Conservation (phyloP, 805 yeast genomes). For the Clavispora fructus region DNA sequence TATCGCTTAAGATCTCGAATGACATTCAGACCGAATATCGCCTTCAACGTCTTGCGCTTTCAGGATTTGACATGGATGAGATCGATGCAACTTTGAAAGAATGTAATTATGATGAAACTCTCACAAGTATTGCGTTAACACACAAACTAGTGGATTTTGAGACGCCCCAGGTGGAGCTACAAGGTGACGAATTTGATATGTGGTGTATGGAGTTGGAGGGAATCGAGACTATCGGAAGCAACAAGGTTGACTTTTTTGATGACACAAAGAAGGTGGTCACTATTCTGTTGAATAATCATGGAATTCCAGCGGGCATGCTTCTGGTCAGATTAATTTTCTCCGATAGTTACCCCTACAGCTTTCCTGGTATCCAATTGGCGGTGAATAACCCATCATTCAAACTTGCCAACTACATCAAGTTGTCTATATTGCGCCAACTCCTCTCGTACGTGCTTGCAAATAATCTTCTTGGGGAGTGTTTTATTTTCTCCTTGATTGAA, state of each 20-base stretch:
- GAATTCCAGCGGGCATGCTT: constrained; percentile 6
- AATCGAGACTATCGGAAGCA: constrained; percentile 55
- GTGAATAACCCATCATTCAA: constrained; percentile 40
- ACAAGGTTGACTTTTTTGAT: constrained; percentile 23
- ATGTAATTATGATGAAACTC: constrained; percentile 40
- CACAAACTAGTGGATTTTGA: constrained; percentile 24
- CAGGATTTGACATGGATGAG: constrained; percentile 69
- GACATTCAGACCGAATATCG: constrained; percentile 53
- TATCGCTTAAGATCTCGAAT: constrained; percentile 52
- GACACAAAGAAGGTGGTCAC: constrained; percentile 18
- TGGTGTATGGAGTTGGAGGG: constrained; percentile 81
- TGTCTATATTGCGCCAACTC: constrained; percentile 48
- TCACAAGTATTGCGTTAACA: constrained; percentile 48
- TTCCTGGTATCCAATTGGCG: constrained; percentile 63
- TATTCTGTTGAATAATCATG: constrained; percentile 6
- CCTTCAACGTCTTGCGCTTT: constrained; percentile 51
- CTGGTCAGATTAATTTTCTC: constrained; percentile 23
- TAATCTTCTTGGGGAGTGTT: constrained; percentile 60
- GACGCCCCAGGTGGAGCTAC: background rate
- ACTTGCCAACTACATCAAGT: constrained; percentile 66
- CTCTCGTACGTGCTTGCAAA: constrained; percentile 38
- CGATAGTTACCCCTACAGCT: constrained; percentile 51
- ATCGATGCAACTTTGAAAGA: constrained; percentile 45
- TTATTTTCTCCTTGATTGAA: constrained; percentile 63
- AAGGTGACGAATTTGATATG: constrained; percentile 33